These are phyloP conservation scores for Marchantia paleacea DNA, from an alignment of 225 moss, liverwort and hornwort genomes.

Conservation along the genomic window DNA sequence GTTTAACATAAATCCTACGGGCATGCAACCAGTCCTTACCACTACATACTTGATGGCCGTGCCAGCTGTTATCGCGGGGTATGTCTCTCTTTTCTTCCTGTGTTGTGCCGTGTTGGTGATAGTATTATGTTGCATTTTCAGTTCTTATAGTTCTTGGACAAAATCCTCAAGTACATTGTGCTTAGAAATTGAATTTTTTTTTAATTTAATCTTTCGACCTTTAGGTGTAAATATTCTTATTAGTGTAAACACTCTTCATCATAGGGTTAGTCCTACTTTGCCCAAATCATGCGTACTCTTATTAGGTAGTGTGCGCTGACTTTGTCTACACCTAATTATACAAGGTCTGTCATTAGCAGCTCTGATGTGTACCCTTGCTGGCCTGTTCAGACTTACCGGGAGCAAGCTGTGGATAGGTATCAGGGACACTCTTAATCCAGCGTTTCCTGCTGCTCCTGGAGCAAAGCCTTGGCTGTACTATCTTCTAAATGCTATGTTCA, in stretches of 20 bases:
- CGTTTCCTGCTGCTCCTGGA: constrained; percentile 86
- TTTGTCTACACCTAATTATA: too few relatives aligned
- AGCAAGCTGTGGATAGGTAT: constrained; percentile 51
- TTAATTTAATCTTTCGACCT: too few relatives aligned
- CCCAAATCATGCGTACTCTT: too few relatives aligned
- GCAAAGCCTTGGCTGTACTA: constrained; percentile 90
- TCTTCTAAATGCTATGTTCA: constrained; percentile 73
- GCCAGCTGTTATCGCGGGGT: constrained; percentile 85
- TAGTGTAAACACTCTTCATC: too few relatives aligned
- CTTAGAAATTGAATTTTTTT: too few relatives aligned
- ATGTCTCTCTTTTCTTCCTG: constrained; percentile 10
- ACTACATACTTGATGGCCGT: constrained; percentile 98
- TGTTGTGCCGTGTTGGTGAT: not conserved
- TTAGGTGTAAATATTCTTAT: too few relatives aligned
- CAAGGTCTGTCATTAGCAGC: too few relatives aligned
- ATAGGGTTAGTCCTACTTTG: too few relatives aligned
- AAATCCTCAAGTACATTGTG: too few relatives aligned
- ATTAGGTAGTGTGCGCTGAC: too few relatives aligned
- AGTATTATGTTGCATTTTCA: not conserved
- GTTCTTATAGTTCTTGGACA: too few relatives aligned
- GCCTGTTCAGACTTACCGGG: constrained; percentile 34
- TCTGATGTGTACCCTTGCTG: too few relatives aligned
- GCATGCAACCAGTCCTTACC: constrained; percentile 98
- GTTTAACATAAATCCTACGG: constrained; percentile 97
- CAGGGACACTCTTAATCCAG: constrained; percentile 73